Conservation (phyloP, 768 basidiomycete species). For the Lentinus brumalis region DNA sequence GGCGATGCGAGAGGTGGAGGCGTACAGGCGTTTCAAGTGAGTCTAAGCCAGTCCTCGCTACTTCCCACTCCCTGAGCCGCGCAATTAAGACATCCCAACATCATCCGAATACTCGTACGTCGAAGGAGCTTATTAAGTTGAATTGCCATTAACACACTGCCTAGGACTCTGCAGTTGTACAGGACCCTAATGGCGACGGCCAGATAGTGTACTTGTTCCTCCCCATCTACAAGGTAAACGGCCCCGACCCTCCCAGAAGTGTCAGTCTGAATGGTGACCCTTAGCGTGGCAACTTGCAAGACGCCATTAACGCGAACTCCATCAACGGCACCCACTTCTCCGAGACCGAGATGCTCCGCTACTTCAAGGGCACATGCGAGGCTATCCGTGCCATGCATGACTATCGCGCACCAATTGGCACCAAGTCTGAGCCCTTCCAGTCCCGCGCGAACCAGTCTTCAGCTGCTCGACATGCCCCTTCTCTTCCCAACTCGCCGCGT, state of each 20-base stretch:
- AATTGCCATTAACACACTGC: constrained; percentile 16
- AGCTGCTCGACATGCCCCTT: constrained; percentile 13
- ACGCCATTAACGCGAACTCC: constrained; percentile 85
- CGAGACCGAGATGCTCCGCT: constrained; percentile 83
- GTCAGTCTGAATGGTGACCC: background rate
- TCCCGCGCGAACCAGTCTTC: constrained; percentile 26
- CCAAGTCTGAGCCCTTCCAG: constrained; percentile 18
- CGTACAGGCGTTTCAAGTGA: constrained; percentile 92
- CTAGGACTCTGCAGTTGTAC: constrained; percentile 91
- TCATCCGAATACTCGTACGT: constrained; percentile 87
- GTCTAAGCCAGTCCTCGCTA: constrained; percentile 28
- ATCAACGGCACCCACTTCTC: constrained; percentile 82
- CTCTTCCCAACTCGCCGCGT: constrained; percentile 19
- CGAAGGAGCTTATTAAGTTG: constrained; percentile 6
- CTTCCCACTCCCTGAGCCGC: background rate
- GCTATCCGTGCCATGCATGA: constrained; percentile 95
- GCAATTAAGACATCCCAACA: constrained; percentile 81
- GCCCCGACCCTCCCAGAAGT: background rate
- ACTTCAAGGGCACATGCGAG: constrained; percentile 94
- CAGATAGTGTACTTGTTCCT: constrained; percentile 97
- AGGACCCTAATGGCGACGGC: constrained; percentile 90
- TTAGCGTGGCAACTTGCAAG: constrained; percentile 92
- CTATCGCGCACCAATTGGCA: constrained; percentile 60
- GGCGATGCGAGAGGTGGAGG: constrained; percentile 88
- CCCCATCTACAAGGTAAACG: constrained; percentile 80